Evolutionary conservation across 306 rosid species (phyloP).

Genomic region (Malus orientalis): DNA sequence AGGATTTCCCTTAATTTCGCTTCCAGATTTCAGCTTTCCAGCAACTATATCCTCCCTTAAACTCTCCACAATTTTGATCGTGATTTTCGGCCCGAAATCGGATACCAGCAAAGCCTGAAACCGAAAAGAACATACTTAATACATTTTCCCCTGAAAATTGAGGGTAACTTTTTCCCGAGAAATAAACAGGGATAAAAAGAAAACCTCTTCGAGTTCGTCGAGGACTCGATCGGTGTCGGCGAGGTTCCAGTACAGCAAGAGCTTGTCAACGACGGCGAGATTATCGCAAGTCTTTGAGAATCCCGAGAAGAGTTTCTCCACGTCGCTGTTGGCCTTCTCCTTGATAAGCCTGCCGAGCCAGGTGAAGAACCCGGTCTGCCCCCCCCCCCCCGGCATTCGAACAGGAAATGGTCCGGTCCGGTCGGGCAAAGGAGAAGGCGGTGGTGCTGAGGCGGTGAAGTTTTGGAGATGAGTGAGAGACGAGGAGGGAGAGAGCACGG

Average conservation of each 20-base stretch:
- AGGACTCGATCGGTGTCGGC: constrained; percentile 87
- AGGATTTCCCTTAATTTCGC: constrained; percentile 66
- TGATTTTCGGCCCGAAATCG: constrained; percentile 86
- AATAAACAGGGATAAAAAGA: not conserved
- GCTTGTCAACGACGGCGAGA: constrained; percentile 88
- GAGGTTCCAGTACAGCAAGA: constrained; percentile 89
- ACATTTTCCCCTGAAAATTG: not conserved
- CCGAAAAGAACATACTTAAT: not conserved
- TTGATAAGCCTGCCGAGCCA: constrained; percentile 71
- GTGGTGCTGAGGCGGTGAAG: constrained; percentile 14
- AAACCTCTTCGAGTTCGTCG: constrained; percentile 95
- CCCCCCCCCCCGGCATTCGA: constrained; percentile 64
- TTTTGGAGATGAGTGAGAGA: constrained; percentile 33
- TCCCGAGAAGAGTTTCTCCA: constrained; percentile 78
- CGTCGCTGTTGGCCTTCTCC: constrained; percentile 90
- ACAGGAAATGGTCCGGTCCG: constrained; percentile 25
- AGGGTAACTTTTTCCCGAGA: not conserved
- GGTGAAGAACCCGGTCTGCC: constrained; percentile 76
- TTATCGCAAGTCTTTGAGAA: constrained; percentile 84
- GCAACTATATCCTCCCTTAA: constrained; percentile 74
- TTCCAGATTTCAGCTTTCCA: constrained; percentile 90
- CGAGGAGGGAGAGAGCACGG: constrained; percentile 30
- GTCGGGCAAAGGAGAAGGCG: constrained; percentile 2
- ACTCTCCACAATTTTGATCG: constrained; percentile 77
- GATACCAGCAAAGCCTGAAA: constrained; percentile 76